Evolutionary conservation across 352 stramenopile genomes (phyloP).

Genomic region (Phytophthora litchii): DNA sequence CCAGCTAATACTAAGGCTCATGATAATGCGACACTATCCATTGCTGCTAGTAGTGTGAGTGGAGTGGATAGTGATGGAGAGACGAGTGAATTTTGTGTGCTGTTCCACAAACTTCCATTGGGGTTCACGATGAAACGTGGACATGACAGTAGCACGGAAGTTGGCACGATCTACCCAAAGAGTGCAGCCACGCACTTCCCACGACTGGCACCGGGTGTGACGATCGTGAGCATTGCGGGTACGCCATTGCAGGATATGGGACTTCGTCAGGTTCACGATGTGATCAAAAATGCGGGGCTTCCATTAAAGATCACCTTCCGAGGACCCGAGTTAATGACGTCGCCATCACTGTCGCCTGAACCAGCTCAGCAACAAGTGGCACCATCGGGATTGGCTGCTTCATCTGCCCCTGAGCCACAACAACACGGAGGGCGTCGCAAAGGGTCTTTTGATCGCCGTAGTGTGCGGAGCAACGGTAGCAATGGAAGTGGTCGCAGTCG

Average conservation of each 20-base stretch:
- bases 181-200: constrained; percentile 78
- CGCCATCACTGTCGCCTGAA: constrained; percentile 14
- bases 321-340: constrained; percentile 25
- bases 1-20: constrained; percentile 11
- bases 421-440: constrained; percentile 23
- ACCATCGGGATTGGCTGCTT: constrained; percentile 4
- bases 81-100: constrained; percentile 68
- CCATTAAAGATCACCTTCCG: constrained; percentile 76
- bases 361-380: constrained; percentile 14
- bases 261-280: constrained; percentile 83
- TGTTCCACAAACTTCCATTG: constrained; percentile 87
- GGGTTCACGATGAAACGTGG: constrained; percentile 88
- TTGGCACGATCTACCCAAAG: constrained; percentile 86
- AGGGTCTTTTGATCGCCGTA: constrained; percentile 33
- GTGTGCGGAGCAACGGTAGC: constrained; percentile 36
- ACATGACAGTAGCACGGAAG: constrained; percentile 66
- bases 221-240: constrained; percentile 76
- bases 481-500: constrained; percentile 39
- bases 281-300: constrained; percentile 79
- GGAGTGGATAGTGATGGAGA: constrained; percentile 28
- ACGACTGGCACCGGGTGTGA: constrained; percentile 68
- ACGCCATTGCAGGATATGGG: constrained; percentile 61
- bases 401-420: constrained; percentile 4
- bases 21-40: constrained; percentile 6
- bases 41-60: constrained; percentile 33